Conservation (phyloP, 1,284 basidiomycete species). For the Ceratobasidium sp. region DNA sequence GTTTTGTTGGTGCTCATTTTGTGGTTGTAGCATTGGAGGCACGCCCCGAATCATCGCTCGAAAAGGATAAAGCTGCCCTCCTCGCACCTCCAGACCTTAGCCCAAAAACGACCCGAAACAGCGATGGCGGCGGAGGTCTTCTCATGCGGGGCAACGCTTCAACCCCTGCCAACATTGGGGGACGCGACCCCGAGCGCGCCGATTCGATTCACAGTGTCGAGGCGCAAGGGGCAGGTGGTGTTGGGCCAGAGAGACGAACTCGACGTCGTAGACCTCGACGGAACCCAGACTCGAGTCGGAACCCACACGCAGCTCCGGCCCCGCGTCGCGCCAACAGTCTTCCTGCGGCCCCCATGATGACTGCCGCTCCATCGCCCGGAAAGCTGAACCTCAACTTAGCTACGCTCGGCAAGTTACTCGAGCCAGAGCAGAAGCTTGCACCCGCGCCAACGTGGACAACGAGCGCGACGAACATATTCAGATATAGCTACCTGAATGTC, state of each 20-base stretch:
- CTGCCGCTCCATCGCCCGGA: background rate
- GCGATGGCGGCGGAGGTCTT: constrained; percentile 25
- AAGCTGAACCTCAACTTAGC: constrained; percentile 27
- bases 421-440: constrained; percentile 48
- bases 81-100: constrained; percentile 38
- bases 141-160: constrained; percentile 35
- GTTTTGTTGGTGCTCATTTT: background rate
- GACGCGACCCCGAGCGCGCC: constrained; percentile 26
- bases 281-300: constrained; percentile 19
- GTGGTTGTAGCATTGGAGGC: constrained; percentile 19
- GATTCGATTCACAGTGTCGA: constrained; percentile 26
- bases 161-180: constrained; percentile 39
- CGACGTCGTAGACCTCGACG: constrained; percentile 20
- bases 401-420: constrained; percentile 46
- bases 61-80: constrained; percentile 39
- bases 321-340: constrained; percentile 43
- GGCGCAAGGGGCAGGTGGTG: background rate
- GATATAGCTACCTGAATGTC: constrained; percentile 48
- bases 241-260: constrained; percentile 26
- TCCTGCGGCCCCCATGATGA: constrained; percentile 28
- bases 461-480: constrained; percentile 46
- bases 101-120: constrained; percentile 38
- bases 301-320: constrained; percentile 7
- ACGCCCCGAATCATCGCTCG: constrained; percentile 33
- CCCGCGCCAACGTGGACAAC: constrained; percentile 46